These are phyloP conservation scores for Boletus rubescentipes DNA, from an alignment of 768 basidiomycete genomes.

Conservation along the genomic window DNA sequence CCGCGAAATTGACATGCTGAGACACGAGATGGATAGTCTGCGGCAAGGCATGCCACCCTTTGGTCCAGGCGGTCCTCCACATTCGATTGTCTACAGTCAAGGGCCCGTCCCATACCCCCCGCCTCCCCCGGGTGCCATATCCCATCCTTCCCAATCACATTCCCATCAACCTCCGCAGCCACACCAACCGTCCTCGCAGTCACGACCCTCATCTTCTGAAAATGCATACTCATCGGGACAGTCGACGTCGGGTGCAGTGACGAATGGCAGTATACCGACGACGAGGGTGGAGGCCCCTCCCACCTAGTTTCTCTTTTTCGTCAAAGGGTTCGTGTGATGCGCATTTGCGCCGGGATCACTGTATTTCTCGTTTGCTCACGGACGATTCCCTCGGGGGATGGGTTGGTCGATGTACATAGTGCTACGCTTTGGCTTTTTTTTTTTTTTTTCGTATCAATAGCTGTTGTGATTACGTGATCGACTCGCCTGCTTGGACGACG, in stretches of 20 bases:
- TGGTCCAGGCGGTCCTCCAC: slow-evolving; percentile 46
- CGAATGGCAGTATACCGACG: slow-evolving; percentile 39
- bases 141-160: slow-evolving; percentile 38
- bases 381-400: slow-evolving; percentile 25
- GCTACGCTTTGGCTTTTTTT: slow-evolving; percentile 13
- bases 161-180: slow-evolving; percentile 32
- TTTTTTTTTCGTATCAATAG: slow-evolving; percentile 3
- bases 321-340: slow-evolving; percentile 17
- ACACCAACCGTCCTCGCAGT: slow-evolving; percentile 38
- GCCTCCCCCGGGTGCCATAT: slow-evolving; percentile 44
- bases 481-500: slow-evolving; percentile 8
- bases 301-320: slow-evolving; percentile 25
- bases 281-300: slow-evolving; percentile 45
- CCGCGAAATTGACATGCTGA: slow-evolving; percentile 74
- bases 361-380: slow-evolving; percentile 24
- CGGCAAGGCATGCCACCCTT: slow-evolving; percentile 61
- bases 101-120: slow-evolving; percentile 48
- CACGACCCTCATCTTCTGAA: slow-evolving; percentile 64
- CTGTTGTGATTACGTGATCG: slow-evolving; percentile 27
- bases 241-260: slow-evolving; percentile 32
- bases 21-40: slow-evolving; percentile 66
- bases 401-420: slow-evolving; percentile 32
- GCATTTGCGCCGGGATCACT: slow-evolving; percentile 21
- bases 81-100: slow-evolving; percentile 52
- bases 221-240: slow-evolving; percentile 50